Evolutionary conservation across 2,329 filamentous ascomycete genomes (phyloP), one percentile per base, ranked within the genome.

Genomic region (Aureobasidium sp.): DNA sequence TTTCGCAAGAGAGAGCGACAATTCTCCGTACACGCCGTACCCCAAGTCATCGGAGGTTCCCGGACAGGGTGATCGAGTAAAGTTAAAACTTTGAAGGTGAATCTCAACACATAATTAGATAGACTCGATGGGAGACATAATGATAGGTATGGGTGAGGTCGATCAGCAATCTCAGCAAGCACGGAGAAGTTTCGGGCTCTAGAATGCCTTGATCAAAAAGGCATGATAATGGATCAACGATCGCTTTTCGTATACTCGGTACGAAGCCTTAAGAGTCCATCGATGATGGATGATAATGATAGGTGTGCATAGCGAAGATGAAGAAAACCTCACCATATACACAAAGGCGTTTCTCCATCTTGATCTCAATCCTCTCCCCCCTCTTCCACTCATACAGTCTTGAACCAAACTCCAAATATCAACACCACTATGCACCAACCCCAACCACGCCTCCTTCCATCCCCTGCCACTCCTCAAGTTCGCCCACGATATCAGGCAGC

Each of bases 401-500:
- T 37, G 13, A 37, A 37, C 13, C 34, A 5, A 37, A 14, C 3
- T 14, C 34, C 34, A 14, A 10, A 37, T 37, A 37, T 37, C 34
- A 14, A 37, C 34, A 37, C 13, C 13, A 29, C 47, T 50, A 36
- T n/a, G 51, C 51, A 44, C 36, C 39, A 34, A 30, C 53, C 6
- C 39, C 53, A 3, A 45, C 55, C 10, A 27, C 44, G 30, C 44
- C 45, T 9, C 44, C 59, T 6, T 55, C 50, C 59, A 62, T 58
- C 29, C 61, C 54, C 21, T 59, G 54, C 53, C 37, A 59, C 63
- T 79, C 78, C 67, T 81, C 78, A 60, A 81, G 67, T 68, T 81
- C 78, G 55, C 70, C 70, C 54, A 80, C 68, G 48, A 81, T 79
- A 61, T 81, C 79, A 1, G 78, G 77, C 67, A 81, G 65, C 75